These are phyloP conservation scores for Sequoia sempervirens DNA, from an alignment of 75 land plant species.

Conservation along the genomic window DNA sequence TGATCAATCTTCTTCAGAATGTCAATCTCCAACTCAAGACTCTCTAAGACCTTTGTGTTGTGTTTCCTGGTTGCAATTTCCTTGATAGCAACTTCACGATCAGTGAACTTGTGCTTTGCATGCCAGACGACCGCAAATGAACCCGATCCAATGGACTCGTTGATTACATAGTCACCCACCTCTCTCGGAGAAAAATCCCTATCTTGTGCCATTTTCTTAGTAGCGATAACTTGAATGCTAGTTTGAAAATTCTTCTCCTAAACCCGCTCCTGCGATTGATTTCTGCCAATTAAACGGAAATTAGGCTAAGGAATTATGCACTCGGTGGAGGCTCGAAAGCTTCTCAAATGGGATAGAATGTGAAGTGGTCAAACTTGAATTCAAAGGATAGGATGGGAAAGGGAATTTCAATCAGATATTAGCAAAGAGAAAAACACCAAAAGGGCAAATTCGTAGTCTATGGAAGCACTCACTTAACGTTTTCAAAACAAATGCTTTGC, in stretches of 20 bases:
- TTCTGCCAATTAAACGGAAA: background rate
- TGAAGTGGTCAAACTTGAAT: background rate
- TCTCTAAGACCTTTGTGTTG: constrained; percentile 77
- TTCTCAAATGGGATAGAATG: background rate
- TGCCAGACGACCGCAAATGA: constrained; percentile 92
- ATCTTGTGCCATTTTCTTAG: background rate
- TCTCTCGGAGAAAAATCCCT: constrained; percentile 16
- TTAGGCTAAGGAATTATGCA: background rate
- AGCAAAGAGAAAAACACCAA: background rate
- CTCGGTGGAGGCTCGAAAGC: background rate
- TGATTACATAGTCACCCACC: constrained; percentile 74
- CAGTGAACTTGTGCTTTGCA: constrained; percentile 63
- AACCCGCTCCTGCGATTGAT: background rate
- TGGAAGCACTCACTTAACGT: background rate
- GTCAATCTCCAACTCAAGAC: constrained; percentile 75
- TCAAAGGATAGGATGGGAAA: background rate
- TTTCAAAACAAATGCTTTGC: background rate
- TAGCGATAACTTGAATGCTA: background rate
- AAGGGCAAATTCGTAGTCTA: background rate
- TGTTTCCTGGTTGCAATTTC: constrained; percentile 69
- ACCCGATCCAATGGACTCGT: constrained; percentile 77
- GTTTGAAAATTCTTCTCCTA: background rate
- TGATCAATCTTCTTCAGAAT: constrained; percentile 75
- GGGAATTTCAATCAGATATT: background rate
- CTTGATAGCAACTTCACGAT: constrained; percentile 88